A percentile compares a stretch with the other conserved stretches of the same genome.
phyloP scores from a whole-genome alignment of 1,284 basidiomycete genomes.

The Thelephora terrestris region DNA sequence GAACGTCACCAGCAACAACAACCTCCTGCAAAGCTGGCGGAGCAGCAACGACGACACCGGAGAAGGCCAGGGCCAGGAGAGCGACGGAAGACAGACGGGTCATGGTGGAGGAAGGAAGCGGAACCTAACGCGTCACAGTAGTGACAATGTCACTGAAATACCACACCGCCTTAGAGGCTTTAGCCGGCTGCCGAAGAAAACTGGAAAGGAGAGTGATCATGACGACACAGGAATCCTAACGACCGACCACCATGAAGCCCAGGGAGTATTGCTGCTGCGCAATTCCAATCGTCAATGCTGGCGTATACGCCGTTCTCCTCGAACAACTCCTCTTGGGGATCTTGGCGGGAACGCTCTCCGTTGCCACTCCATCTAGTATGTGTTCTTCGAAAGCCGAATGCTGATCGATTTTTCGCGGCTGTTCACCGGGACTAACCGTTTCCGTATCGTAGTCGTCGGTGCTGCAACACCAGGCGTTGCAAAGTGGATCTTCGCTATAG shows the following conservation, averaged over 20 bases:
- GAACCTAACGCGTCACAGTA: background rate
- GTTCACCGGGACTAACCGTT: background rate
- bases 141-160: background rate
- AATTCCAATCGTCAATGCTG: conserved; percentile 78
- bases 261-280: conserved; percentile 78
- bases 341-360: conserved; percentile 64
- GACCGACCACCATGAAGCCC: conserved; percentile 34
- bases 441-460: conserved; percentile 65
- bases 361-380: conserved; percentile 75
- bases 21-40: conserved; percentile 30
- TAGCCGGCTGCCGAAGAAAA: background rate
- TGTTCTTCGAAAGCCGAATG: conserved; percentile 7
- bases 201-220: background rate
- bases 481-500: conserved; percentile 60
- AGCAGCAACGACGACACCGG: conserved; percentile 23
- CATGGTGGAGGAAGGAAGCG: conserved; percentile 23
- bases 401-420: conserved; percentile 4
- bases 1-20: conserved; percentile 24
- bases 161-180: background rate
- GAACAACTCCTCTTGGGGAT: conserved; percentile 69
- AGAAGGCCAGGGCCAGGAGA: conserved; percentile 27
- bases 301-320: conserved; percentile 70
- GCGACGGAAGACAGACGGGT: conserved; percentile 30
- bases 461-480: conserved; percentile 70
- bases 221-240: background rate